These are phyloP conservation scores for Umbelopsis ramanniana DNA, from an alignment of 192 early-diverging fungal genomes.

Conservation along the genomic window DNA sequence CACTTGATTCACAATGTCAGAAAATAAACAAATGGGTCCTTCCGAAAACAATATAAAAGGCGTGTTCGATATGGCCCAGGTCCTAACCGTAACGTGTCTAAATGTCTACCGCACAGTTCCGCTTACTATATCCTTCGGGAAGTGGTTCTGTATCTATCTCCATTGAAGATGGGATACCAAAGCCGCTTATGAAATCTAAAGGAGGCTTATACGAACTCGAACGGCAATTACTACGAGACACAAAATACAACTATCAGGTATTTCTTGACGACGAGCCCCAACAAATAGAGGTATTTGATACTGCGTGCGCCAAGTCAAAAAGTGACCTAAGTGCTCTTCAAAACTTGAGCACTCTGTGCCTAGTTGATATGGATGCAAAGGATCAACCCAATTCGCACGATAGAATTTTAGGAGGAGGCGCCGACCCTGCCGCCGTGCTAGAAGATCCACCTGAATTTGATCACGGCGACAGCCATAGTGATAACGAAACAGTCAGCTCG, in stretches of 20 bases:
- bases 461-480: background rate
- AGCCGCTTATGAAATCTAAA: background rate
- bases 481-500: background rate
- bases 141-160: constrained; percentile 2
- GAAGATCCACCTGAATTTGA: background rate
- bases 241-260: background rate
- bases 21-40: constrained; percentile 7
- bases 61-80: background rate
- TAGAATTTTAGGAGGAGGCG: background rate
- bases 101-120: constrained; percentile 5
- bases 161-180: constrained; percentile 11
- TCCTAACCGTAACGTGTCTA: background rate
- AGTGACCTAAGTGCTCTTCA: background rate
- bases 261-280: constrained; percentile 1
- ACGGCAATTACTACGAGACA: background rate
- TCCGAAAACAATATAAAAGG: constrained; percentile 1
- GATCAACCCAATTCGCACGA: background rate
- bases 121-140: background rate
- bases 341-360: background rate
- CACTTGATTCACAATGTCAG: constrained; percentile 9
- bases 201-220: background rate
- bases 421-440: too few relatives aligned
- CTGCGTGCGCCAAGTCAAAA: background rate
- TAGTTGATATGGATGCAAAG: background rate
- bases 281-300: background rate